These are phyloP conservation scores for Setaria viridis DNA, from an alignment of 202 grass and related monocot species.

Conservation along the genomic window DNA sequence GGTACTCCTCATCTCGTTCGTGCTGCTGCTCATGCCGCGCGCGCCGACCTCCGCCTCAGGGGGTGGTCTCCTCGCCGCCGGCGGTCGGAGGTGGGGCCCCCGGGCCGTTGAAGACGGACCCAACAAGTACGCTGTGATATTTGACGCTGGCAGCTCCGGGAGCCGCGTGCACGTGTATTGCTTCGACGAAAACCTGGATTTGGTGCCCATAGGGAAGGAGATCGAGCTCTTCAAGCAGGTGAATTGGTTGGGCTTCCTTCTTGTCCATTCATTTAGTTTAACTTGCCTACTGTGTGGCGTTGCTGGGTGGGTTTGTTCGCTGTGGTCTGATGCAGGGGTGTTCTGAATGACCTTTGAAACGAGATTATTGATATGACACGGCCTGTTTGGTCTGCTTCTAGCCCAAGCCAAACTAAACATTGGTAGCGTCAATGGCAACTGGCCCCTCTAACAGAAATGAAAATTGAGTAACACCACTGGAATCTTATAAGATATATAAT, in stretches of 20 bases:
- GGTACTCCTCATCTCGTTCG: slow-evolving; percentile 72
- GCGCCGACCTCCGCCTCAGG: slow-evolving; percentile 41
- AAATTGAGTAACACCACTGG: neutral
- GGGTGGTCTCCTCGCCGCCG: slow-evolving; percentile 24
- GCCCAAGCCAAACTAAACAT: neutral
- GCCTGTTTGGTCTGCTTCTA: too few relatives aligned
- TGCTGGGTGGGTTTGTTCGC: slow-evolving; percentile 25
- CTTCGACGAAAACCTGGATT: slow-evolving; percentile 82
- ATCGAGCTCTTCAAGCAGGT: slow-evolving; percentile 97
- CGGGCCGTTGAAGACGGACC: slow-evolving; percentile 48
- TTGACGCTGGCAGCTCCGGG: slow-evolving; percentile 94
- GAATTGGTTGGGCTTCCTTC: slow-evolving; percentile 24
- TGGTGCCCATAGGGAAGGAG: slow-evolving; percentile 81
- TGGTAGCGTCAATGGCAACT: neutral
- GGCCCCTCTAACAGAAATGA: neutral
- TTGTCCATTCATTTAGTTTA: slow-evolving; percentile 20
- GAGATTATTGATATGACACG: slow-evolving; percentile 12
- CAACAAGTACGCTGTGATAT: slow-evolving; percentile 83
- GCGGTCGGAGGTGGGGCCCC: slow-evolving; percentile 59
- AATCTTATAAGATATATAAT: neutral
- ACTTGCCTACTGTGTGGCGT: slow-evolving; percentile 16
- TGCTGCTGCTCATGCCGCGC: slow-evolving; percentile 74
- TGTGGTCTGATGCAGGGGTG: slow-evolving; percentile 31
- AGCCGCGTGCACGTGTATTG: slow-evolving; percentile 94
- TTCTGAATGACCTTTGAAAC: slow-evolving; percentile 1